Percentiles rank a stretch among this genome's conserved stretches.
Conservation (phyloP, 148 eudicot genomes). For the Rhododendron henanense region DNA sequence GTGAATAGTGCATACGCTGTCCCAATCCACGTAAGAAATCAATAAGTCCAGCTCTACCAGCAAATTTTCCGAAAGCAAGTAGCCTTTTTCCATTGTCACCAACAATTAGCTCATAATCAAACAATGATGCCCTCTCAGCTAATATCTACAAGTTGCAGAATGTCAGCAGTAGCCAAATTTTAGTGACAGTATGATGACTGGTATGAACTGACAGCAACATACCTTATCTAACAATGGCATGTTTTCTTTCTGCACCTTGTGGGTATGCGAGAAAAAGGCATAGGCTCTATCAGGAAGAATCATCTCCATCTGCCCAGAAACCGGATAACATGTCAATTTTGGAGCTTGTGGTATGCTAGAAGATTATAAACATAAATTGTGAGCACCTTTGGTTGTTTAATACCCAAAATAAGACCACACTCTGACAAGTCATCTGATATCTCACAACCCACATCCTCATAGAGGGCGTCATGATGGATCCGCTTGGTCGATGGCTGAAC, state of each 20-base stretch:
- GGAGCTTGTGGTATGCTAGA: neutral
- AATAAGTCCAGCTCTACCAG: constrained; percentile 95
- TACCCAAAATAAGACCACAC: constrained; percentile 91
- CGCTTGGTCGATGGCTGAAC: constrained; percentile 97
- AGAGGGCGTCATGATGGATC: constrained; percentile 81
- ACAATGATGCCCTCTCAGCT: constrained; percentile 74
- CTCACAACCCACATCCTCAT: constrained; percentile 97
- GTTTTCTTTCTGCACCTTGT: constrained; percentile 95
- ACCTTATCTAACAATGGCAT: constrained; percentile 97
- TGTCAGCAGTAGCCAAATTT: constrained; percentile 1
- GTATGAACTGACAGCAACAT: constrained; percentile 7
- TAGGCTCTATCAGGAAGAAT: constrained; percentile 94
- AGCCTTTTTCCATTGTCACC: constrained; percentile 82
- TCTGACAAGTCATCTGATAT: constrained; percentile 91
- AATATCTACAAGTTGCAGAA: constrained; percentile 43
- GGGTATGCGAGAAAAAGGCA: constrained; percentile 98
- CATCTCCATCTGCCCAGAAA: constrained; percentile 79
- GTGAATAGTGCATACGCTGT: constrained; percentile 54
- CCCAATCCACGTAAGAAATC: constrained; percentile 89
- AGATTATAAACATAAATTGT: neutral
- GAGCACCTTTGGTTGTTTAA: constrained; percentile 93
- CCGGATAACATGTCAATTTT: constrained; percentile 4
- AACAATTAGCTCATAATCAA: constrained; percentile 95
- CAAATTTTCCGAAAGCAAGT: constrained; percentile 89
- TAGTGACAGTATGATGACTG: neutral